Percentiles rank a stretch among this genome's conserved stretches.
phyloP scores from a whole-genome alignment of 768 basidiomycete species.

The Crassisporium funariophilum region DNA sequence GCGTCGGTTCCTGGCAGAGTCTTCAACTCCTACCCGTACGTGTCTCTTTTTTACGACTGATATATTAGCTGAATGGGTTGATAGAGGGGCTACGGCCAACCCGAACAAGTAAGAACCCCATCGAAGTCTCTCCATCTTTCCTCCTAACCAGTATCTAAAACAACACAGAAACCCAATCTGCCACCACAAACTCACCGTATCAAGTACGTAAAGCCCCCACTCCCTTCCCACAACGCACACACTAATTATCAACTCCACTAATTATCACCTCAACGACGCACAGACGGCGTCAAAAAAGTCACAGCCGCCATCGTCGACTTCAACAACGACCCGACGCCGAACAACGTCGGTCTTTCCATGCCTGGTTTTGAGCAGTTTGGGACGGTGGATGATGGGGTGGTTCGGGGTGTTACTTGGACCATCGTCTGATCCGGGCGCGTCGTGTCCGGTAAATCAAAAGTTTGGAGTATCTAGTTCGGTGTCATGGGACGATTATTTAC shows the following conservation, averaged over 20 bases:
- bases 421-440: too few species aligned
- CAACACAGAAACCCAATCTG: conserved; percentile 36
- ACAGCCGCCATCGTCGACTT: conserved; percentile 34
- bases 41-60: background rate
- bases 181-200: conserved; percentile 24
- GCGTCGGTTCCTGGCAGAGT: conserved; percentile 36
- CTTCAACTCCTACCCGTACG: conserved; percentile 39
- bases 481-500: too few species aligned
- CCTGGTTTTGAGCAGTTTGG: conserved; percentile 31
- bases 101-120: conserved; percentile 24
- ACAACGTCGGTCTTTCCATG: conserved; percentile 30
- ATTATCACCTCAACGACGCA: conserved; percentile 1
- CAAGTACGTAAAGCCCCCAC: conserved; percentile 18
- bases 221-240: background rate
- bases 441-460: too few species aligned
- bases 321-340: conserved; percentile 16
- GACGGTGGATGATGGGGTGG: conserved; percentile 26
- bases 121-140: background rate
- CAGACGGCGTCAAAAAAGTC: conserved; percentile 25
- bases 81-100: conserved; percentile 27
- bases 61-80: background rate
- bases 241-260: background rate
- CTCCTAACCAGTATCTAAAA: background rate
- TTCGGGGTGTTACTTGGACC: conserved; percentile 30
- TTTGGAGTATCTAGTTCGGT: too few species aligned